phyloP scores from a whole-genome alignment of 768 basidiomycete species.

The Pluteus cervinus region DNA sequence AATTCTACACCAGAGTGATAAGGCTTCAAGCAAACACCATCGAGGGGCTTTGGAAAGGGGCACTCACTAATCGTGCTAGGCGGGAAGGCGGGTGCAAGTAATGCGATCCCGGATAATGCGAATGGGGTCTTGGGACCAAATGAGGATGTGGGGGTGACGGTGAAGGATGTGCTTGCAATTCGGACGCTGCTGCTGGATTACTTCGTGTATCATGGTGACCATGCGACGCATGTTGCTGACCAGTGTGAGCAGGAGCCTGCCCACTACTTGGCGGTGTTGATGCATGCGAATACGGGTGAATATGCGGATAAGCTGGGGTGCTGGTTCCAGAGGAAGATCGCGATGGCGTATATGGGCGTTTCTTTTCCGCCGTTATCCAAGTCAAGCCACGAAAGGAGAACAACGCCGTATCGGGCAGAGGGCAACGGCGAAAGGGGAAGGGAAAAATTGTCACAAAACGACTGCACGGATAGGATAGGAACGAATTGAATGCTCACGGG shows the following conservation, averaged over 20 bases:
- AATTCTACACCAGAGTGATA: too few species aligned
- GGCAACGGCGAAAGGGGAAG: too few species aligned
- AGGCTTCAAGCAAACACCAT: too few species aligned
- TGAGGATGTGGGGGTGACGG: constrained; percentile 9
- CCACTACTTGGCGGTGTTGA: not conserved
- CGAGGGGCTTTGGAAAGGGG: constrained; percentile 4
- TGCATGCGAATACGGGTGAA: constrained; percentile 9
- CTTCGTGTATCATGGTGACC: not conserved
- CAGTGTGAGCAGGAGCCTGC: not conserved
- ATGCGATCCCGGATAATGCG: constrained; percentile 3
- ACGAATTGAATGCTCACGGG: constrained; percentile 37
- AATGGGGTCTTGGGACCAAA: constrained; percentile 5
- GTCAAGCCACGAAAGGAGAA: too few species aligned
- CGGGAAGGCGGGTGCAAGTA: constrained; percentile 29
- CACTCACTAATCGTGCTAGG: constrained; percentile 28
- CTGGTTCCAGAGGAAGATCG: constrained; percentile 46
- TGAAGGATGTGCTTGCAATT: constrained; percentile 4
- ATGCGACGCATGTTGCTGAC: not conserved
- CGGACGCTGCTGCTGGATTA: not conserved
- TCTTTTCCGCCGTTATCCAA: constrained; percentile 24
- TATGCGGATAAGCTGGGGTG: constrained; percentile 30
- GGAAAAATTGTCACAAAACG: constrained; percentile 9
- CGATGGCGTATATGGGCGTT: constrained; percentile 43
- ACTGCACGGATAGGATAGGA: constrained; percentile 7
- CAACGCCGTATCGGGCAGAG: too few species aligned